Evolutionary conservation across 2,329 filamentous ascomycete species (phyloP).

Genomic region (Talaromyces sp.): DNA sequence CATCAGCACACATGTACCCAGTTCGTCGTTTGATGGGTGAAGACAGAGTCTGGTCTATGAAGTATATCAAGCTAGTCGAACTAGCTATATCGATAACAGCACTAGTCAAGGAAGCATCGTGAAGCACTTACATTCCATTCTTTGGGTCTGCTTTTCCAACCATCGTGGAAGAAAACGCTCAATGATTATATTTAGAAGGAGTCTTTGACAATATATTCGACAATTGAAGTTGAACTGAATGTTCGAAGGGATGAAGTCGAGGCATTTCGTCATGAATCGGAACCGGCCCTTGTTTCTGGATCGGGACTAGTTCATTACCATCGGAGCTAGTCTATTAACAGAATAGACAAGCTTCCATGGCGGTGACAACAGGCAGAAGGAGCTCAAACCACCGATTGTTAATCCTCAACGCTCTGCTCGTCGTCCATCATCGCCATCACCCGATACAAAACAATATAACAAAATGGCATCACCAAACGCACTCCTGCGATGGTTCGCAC

Average conservation of each 20-base stretch:
- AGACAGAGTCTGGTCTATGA: neutral
- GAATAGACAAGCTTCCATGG: neutral
- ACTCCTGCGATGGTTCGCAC: conserved; percentile 57
- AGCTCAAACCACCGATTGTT: conserved; percentile 15
- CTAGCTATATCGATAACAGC: conserved; percentile 1
- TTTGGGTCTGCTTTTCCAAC: conserved; percentile 14
- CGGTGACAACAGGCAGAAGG: conserved; percentile 7
- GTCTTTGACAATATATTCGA: neutral
- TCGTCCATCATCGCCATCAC: conserved; percentile 19
- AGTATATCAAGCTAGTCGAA: neutral
- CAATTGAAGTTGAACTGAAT: neutral
- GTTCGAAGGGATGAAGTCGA: neutral
- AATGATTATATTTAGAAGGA: neutral
- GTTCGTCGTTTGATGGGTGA: neutral
- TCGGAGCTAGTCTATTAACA: neutral
- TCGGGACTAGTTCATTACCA: neutral
- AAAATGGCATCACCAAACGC: conserved; percentile 48
- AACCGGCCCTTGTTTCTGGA: neutral
- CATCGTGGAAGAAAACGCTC: conserved; percentile 4
- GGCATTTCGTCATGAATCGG: conserved; percentile 12
- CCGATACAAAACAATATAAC: conserved; percentile 19
- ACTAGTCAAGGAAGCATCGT: neutral
- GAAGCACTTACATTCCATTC: conserved; percentile 13
- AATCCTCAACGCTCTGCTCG: conserved; percentile 7
- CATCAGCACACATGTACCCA: neutral